Evolutionary conservation across 306 rosid species (phyloP).

Genomic region (Vachellia pachyceras): DNA sequence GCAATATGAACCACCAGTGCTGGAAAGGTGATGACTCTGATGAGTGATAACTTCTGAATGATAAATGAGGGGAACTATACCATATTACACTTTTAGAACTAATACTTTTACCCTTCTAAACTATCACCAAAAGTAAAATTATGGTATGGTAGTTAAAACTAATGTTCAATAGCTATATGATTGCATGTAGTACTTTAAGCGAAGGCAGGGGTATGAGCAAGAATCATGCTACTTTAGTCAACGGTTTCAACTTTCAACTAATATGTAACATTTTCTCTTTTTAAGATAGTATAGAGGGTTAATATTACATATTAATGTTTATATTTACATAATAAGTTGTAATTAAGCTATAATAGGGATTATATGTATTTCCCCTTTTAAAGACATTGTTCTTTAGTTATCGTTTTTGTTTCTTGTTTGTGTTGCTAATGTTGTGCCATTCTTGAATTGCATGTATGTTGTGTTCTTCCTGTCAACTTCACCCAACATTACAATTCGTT

Average conservation of each 20-base stretch:
- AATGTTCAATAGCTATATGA: not conserved
- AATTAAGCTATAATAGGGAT: not conserved
- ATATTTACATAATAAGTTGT: not conserved
- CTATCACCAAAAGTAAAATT: not conserved
- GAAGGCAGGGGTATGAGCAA: not conserved
- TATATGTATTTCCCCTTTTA: not conserved
- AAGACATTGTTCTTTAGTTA: slow-evolving; percentile 1
- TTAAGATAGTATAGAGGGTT: not conserved
- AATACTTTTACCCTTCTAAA: not conserved
- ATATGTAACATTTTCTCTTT: no score
- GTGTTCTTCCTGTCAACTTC: slow-evolving; percentile 18
- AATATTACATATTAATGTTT: not conserved
- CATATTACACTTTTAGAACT: no score
- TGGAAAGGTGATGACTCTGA: slow-evolving; percentile 72
- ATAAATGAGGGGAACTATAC: not conserved
- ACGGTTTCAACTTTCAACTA: no score
- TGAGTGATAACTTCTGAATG: not conserved
- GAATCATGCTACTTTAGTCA: no score
- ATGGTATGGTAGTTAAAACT: not conserved
- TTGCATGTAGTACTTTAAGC: not conserved
- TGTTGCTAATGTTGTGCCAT: not conserved
- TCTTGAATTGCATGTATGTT: slow-evolving; percentile 7
- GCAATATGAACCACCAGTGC: slow-evolving; percentile 80
- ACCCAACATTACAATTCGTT: not conserved
- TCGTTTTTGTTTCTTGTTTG: slow-evolving; percentile 13